phyloP scores from a whole-genome alignment of 2,329 filamentous ascomycete genomes.

The Albophoma yamanashiensis region DNA sequence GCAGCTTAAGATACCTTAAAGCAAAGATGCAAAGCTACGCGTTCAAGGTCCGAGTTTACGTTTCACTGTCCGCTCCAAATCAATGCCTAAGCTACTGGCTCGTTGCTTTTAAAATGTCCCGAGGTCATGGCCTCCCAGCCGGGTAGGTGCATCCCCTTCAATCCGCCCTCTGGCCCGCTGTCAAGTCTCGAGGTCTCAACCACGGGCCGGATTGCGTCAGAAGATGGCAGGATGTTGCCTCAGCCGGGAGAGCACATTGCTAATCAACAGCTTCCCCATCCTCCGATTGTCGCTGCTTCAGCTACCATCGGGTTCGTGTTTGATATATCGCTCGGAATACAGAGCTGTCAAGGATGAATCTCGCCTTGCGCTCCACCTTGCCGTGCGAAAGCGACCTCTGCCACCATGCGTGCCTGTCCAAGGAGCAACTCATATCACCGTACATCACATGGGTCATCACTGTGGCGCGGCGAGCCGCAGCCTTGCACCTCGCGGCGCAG shows the following conservation, averaged over 20 bases:
- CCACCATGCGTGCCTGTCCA: background rate
- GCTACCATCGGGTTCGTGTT: conserved; percentile 21
- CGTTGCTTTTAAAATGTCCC: conserved; percentile 24
- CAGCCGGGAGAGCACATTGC: conserved; percentile 32
- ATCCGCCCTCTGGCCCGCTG: conserved; percentile 6
- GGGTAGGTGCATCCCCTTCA: conserved; percentile 16
- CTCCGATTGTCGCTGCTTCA: conserved; percentile 18
- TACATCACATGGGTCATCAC: background rate
- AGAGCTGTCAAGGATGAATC: conserved; percentile 63
- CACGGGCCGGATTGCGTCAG: conserved; percentile 1
- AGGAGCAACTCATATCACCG: background rate
- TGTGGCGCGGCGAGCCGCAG: background rate
- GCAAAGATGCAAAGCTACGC: background rate
- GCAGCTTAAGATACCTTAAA: background rate
- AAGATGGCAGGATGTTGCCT: conserved; percentile 25
- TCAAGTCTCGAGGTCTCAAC: background rate
- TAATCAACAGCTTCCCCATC: conserved; percentile 25
- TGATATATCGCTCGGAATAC: conserved; percentile 65
- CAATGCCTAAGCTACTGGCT: background rate
- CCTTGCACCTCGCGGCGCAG: background rate
- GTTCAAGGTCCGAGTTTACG: background rate
- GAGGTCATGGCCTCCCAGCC: conserved; percentile 26
- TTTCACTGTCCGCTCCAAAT: background rate
- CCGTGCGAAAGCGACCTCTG: conserved; percentile 43
- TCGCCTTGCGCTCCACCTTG: conserved; percentile 69